Evolutionary conservation across 2,329 filamentous ascomycete species (phyloP).

Genomic region (Colletotrichum sp.): DNA sequence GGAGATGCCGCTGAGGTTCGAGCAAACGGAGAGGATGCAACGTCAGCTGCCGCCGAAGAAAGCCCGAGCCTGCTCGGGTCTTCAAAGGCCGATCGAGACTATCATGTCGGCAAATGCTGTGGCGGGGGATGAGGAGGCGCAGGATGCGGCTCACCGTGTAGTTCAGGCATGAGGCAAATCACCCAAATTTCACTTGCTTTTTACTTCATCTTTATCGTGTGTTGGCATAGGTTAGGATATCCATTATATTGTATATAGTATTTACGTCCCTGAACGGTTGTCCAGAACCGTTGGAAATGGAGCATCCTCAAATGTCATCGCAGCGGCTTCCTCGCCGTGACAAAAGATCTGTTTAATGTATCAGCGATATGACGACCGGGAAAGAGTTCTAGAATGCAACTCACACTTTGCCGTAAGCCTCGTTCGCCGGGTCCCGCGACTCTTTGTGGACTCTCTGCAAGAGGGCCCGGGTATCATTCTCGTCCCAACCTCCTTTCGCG

Average conservation of each 20-base stretch:
- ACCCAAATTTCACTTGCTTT: not conserved
- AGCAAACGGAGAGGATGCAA: not conserved
- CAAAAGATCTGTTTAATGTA: not conserved
- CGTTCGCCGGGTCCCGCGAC: slow-evolving; percentile 29
- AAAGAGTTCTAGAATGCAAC: slow-evolving; percentile 13
- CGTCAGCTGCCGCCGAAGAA: not conserved
- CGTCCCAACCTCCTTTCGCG: slow-evolving; percentile 32
- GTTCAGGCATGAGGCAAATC: not conserved
- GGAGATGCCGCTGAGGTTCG: not conserved
- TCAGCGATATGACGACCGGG: not conserved
- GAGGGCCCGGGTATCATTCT: slow-evolving; percentile 32
- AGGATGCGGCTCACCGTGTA: not conserved
- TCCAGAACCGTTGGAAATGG: not conserved
- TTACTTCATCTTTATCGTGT: not conserved
- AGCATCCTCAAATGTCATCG: not conserved
- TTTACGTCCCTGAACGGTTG: not conserved
- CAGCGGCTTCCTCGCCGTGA: slow-evolving; percentile 20
- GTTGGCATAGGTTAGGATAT: not conserved
- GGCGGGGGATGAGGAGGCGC: not conserved
- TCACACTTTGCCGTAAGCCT: slow-evolving; percentile 35
- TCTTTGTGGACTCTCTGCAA: slow-evolving; percentile 34
- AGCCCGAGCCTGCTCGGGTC: not conserved
- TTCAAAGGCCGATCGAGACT: not conserved
- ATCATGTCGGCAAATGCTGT: not conserved
- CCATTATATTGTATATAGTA: not conserved